Conservation (phyloP, 73 alveolate genomes). For the Paramecium sexaurelia region DNA sequence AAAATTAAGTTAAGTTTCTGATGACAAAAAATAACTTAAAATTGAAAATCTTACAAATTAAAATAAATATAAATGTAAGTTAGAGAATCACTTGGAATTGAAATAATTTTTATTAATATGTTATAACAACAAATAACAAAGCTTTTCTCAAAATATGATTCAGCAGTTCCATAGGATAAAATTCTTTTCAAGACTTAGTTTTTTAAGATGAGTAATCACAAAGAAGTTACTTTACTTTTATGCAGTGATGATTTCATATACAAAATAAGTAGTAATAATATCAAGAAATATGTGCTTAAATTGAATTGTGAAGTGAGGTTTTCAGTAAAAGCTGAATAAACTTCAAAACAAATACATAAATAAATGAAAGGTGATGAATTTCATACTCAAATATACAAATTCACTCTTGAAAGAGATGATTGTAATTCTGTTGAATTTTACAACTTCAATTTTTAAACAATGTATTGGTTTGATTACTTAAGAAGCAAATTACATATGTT, state of each 20-base stretch:
- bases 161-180: conserved; percentile 2
- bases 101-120: not conserved
- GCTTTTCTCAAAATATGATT: not conserved
- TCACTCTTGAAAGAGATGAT: conserved; percentile 37
- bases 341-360: not conserved
- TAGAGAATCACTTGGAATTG: conserved; percentile 12
- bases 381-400: conserved; percentile 27
- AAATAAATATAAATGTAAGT: conserved; percentile 9
- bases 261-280: not conserved
- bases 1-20: conserved; percentile 41
- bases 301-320: conserved; percentile 35
- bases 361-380: conserved; percentile 54
- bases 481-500: conserved; percentile 33
- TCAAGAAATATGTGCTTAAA: not conserved
- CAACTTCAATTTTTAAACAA: conserved; percentile 24
- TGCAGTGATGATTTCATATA: not conserved
- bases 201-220: conserved; percentile 31
- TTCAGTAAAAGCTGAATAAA: conserved; percentile 12
- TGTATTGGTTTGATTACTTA: conserved; percentile 53
- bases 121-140: not conserved
- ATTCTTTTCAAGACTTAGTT: not conserved
- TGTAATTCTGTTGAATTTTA: conserved; percentile 34
- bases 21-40: conserved; percentile 29
- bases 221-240: not conserved
- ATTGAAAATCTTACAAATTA: conserved; percentile 29